Conservation (phyloP, 257 asterid species). For the Solanum raphanifolium region DNA sequence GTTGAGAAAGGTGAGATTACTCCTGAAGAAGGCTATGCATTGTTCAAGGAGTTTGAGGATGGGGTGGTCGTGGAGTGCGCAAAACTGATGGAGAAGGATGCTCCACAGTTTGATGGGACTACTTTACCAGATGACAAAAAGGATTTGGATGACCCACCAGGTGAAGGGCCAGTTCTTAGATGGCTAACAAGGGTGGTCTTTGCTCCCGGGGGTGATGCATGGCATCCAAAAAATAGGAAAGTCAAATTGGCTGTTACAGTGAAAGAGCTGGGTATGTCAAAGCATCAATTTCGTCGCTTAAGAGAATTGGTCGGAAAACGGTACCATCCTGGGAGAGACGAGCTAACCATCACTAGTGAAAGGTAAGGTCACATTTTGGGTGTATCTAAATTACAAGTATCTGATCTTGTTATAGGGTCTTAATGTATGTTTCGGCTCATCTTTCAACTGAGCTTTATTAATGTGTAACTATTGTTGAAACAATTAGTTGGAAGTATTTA, state of each 20-base stretch:
- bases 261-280: constrained; percentile 73
- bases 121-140: constrained; percentile 19
- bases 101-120: constrained; percentile 34
- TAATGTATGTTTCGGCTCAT: not conserved
- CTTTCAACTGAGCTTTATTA: not conserved
- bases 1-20: constrained; percentile 69
- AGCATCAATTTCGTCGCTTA: constrained; percentile 61
- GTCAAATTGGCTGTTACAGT: constrained; percentile 75
- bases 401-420: not conserved
- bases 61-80: constrained; percentile 66
- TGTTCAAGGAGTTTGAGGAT: constrained; percentile 88
- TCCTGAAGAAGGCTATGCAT: constrained; percentile 68
- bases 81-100: constrained; percentile 47
- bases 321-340: constrained; percentile 82
- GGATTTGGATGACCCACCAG: constrained; percentile 66
- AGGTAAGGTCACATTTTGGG: constrained; percentile 31
- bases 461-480: not conserved
- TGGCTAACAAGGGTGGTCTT: constrained; percentile 81
- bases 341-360: constrained; percentile 86
- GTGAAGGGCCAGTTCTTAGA: constrained; percentile 85
- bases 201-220: constrained; percentile 85
- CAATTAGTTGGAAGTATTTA: not conserved
- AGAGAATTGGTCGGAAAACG: constrained; percentile 82
- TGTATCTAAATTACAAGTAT: not conserved
- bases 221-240: constrained; percentile 91